phyloP scores from a whole-genome alignment of 345 rosid species.

The Rubroshorea leprosula region DNA sequence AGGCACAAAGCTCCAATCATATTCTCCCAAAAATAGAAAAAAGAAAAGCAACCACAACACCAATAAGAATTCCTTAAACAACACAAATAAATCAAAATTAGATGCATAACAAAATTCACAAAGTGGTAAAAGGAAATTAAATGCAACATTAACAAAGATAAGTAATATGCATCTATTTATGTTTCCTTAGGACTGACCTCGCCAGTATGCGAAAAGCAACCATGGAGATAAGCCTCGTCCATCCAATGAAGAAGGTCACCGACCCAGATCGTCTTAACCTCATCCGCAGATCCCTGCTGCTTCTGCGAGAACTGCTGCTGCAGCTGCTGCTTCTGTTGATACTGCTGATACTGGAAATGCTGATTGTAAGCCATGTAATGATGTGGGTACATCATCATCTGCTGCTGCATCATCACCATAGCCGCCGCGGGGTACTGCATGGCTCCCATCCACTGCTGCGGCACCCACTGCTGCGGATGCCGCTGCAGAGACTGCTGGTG shows the following conservation, averaged over 20 bases:
- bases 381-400: conserved; percentile 90
- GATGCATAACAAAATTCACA: not conserved
- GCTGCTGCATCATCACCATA: conserved; percentile 93
- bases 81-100: not conserved
- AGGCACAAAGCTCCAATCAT: not conserved
- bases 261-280: conserved; percentile 68
- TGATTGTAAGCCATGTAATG: conserved; percentile 67
- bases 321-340: conserved; percentile 17
- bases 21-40: not conserved
- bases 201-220: conserved; percentile 64
- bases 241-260: conserved; percentile 74
- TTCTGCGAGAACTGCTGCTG: conserved; percentile 22
- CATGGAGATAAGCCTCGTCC: conserved; percentile 74
- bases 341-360: conserved; percentile 23
- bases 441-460: conserved; percentile 60
- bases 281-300: conserved; percentile 42
- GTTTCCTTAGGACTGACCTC: conserved; percentile 42
- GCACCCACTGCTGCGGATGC: conserved; percentile 39
- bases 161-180: too few species aligned
- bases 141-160: too few species aligned
- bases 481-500: conserved; percentile 28
- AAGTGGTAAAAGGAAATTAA: too few species aligned
- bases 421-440: conserved; percentile 88
- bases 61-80: not conserved
- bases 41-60: not conserved